phyloP scores from a whole-genome alignment of 1,284 basidiomycete species.

The Pterula multifida region DNA sequence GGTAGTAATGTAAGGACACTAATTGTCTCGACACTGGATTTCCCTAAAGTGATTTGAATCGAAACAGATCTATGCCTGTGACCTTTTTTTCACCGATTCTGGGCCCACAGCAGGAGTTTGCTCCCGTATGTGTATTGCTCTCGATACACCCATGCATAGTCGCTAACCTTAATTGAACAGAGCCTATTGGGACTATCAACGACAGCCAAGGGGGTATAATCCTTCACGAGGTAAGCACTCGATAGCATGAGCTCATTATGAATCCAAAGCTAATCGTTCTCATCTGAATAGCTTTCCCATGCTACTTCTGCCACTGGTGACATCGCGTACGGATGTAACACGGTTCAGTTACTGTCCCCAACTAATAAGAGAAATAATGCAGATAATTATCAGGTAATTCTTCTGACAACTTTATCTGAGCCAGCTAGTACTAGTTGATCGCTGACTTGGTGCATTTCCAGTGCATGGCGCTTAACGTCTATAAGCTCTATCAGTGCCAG shows the following conservation, averaged over 20 bases:
- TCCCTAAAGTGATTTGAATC: too few relatives aligned
- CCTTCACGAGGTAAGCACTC: slow-evolving; percentile 1
- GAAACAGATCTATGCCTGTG: background rate
- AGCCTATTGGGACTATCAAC: background rate
- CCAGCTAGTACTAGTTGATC: background rate
- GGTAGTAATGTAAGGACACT: too few relatives aligned
- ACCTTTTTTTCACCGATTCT: too few relatives aligned
- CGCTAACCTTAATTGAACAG: background rate
- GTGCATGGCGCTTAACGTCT: background rate
- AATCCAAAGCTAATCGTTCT: background rate
- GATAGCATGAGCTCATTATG: background rate
- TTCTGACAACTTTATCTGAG: background rate
- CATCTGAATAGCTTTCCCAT: slow-evolving; percentile 2
- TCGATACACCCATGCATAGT: background rate
- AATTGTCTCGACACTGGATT: too few relatives aligned
- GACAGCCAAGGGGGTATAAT: background rate
- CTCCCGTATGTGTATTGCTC: background rate
- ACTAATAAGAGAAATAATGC: background rate
- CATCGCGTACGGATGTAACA: background rate
- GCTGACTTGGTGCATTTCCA: background rate
- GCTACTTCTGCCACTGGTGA: background rate
- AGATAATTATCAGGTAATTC: slow-evolving; percentile 1
- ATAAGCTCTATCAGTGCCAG: background rate
- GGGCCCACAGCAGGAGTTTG: background rate
- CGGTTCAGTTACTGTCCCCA: background rate